Conservation (phyloP, 345 rosid genomes). For the Isatis tinctoria region DNA sequence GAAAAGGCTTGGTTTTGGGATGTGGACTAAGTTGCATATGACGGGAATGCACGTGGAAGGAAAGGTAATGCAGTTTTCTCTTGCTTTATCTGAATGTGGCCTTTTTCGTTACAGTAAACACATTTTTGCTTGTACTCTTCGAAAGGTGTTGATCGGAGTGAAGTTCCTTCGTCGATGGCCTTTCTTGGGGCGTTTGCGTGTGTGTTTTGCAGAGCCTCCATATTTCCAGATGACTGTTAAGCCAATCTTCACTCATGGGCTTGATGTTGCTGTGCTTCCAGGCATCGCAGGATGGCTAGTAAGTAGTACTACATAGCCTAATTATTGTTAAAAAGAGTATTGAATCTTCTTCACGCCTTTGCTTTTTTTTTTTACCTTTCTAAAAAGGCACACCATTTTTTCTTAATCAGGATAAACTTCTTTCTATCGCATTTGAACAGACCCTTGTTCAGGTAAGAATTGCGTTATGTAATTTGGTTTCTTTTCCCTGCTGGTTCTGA, state of each 20-base stretch:
- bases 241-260: slow-evolving; percentile 76
- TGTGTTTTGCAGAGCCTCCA: slow-evolving; percentile 97
- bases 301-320: slow-evolving; percentile 40
- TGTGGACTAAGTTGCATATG: slow-evolving; percentile 92
- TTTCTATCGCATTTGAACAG: slow-evolving; percentile 91
- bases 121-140: slow-evolving; percentile 3
- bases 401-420: slow-evolving; percentile 74
- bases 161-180: slow-evolving; percentile 89
- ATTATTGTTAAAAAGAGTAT: slow-evolving; percentile 34
- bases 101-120: background rate
- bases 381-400: background rate
- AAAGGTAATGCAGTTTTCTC: slow-evolving; percentile 48
- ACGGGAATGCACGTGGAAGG: slow-evolving; percentile 98
- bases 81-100: slow-evolving; percentile 2
- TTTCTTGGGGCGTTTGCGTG: slow-evolving; percentile 78
- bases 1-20: slow-evolving; percentile 90
- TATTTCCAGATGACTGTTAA: slow-evolving; percentile 94
- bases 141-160: slow-evolving; percentile 80
- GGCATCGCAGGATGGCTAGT: slow-evolving; percentile 99
- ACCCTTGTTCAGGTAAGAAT: slow-evolving; percentile 66
- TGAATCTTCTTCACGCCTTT: background rate
- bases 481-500: background rate
- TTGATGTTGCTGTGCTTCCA: slow-evolving; percentile 89
- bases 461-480: background rate
- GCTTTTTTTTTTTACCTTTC: background rate